A percentile compares a stretch with the other conserved stretches of the same genome.
Conservation (phyloP, 2,329 filamentous ascomycete species). For the Nothopassalora personata region DNA sequence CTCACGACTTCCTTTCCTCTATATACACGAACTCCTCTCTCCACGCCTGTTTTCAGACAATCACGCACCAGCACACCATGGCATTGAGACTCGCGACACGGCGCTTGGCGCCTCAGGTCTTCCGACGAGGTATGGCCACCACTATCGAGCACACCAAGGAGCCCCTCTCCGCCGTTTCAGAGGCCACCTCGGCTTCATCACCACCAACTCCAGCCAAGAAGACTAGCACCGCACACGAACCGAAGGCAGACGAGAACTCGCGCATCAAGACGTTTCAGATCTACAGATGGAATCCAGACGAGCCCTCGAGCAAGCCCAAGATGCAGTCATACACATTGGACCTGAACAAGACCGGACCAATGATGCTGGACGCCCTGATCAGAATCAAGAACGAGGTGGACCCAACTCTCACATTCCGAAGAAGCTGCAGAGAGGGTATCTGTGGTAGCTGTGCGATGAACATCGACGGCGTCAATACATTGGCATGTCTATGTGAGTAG, state of each 20-base stretch:
- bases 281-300: constrained; percentile 97
- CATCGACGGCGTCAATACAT: constrained; percentile 96
- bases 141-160: constrained; percentile 32
- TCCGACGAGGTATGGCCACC: constrained; percentile 34
- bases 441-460: constrained; percentile 99
- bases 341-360: constrained; percentile 97
- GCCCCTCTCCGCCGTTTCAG: constrained; percentile 27
- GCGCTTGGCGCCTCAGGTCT: constrained; percentile 31
- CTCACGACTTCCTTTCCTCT: constrained; percentile 11
- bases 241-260: constrained; percentile 52
- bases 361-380: constrained; percentile 95
- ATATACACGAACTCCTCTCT: constrained; percentile 4
- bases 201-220: constrained; percentile 44
- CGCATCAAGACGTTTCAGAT: constrained; percentile 93
- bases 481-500: constrained; percentile 89
- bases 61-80: constrained; percentile 25
- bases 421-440: constrained; percentile 96
- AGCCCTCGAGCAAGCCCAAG: constrained; percentile 82
- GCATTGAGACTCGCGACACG: constrained; percentile 34
- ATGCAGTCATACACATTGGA: constrained; percentile 96
- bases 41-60: constrained; percentile 4
- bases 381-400: constrained; percentile 99
- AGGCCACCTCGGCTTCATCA: constrained; percentile 29
- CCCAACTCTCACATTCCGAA: constrained; percentile 89
- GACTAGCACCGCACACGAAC: constrained; percentile 57